A percentile compares a stretch with the other conserved stretches of the same genome.
Conservation (phyloP, 495 filamentous ascomycete genomes). For the Penicillium samsonianum region DNA sequence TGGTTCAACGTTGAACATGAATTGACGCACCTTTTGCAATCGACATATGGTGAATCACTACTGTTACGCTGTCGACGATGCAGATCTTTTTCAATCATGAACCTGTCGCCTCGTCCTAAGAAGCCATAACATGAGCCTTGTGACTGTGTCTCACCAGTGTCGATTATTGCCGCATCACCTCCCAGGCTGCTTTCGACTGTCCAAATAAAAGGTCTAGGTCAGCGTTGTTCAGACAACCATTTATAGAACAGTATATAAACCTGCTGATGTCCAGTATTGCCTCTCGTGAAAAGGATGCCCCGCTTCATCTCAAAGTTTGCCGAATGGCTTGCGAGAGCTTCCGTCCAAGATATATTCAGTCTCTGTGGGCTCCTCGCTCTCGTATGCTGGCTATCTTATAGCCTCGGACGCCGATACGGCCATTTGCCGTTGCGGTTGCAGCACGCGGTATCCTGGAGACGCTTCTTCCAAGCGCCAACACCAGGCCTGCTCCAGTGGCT, state of each 20-base stretch:
- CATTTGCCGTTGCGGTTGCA: not conserved
- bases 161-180: not conserved
- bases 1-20: not conserved
- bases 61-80: slow-evolving; percentile 4
- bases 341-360: not conserved
- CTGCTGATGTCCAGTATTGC: not conserved
- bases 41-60: not conserved
- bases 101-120: not conserved
- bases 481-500: slow-evolving; percentile 3
- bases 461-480: slow-evolving; percentile 2
- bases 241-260: not conserved
- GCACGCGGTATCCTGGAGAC: slow-evolving; percentile 1
- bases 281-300: not conserved
- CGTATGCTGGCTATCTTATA: not conserved
- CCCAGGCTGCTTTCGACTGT: not conserved
- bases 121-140: not conserved
- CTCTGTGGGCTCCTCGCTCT: slow-evolving; percentile 4
- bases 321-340: not conserved
- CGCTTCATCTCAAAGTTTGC: slow-evolving; percentile 3
- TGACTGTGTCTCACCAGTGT: too few species aligned
- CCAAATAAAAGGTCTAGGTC: not conserved
- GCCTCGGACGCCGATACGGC: not conserved
- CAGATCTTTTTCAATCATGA: not conserved
- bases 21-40: slow-evolving; percentile 1
- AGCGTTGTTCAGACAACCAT: not conserved